A percentile compares a stretch with the other conserved stretches of the same genome.
Evolutionary conservation across 805 yeast genomes (phyloP).

Genomic region (Kockiozyma suomiensis): DNA sequence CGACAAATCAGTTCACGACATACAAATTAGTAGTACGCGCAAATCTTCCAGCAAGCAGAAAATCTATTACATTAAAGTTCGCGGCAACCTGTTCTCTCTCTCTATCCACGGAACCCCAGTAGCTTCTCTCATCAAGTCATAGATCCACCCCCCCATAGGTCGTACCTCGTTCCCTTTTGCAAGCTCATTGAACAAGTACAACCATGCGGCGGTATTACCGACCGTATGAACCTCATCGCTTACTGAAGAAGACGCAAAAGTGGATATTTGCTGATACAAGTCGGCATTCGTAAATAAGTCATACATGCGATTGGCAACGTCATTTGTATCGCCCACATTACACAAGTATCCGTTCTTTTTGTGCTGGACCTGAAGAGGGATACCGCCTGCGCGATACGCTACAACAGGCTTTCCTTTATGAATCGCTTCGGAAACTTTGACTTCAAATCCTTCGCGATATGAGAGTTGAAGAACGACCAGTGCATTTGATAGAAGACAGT

Average conservation of each 20-base stretch:
- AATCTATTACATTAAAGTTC: constrained; percentile 6
- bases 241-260: constrained; percentile 19
- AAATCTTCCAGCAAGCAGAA: too few relatives aligned
- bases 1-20: too few relatives aligned
- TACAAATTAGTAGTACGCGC: too few relatives aligned
- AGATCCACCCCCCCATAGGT: constrained; percentile 29
- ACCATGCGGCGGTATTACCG: constrained; percentile 30
- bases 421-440: constrained; percentile 33
- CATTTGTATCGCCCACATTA: constrained; percentile 26
- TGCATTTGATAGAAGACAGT: constrained; percentile 29
- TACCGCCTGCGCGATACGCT: constrained; percentile 32
- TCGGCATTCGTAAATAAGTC: constrained; percentile 19
- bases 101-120: constrained; percentile 23
- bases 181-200: constrained; percentile 28
- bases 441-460: constrained; percentile 34
- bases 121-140: constrained; percentile 31
- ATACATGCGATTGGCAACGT: constrained; percentile 25
- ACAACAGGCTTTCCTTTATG: constrained; percentile 33
- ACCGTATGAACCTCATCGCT: constrained; percentile 32
- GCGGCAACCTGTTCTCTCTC: constrained; percentile 26
- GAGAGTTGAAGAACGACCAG: constrained; percentile 31
- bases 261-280: constrained; percentile 5
- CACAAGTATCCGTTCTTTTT: constrained; percentile 25
- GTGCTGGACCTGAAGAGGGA: constrained; percentile 27
- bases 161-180: constrained; percentile 19